Evolutionary conservation across 345 rosid genomes (phyloP).

Genomic region (Boechera stricta): DNA sequence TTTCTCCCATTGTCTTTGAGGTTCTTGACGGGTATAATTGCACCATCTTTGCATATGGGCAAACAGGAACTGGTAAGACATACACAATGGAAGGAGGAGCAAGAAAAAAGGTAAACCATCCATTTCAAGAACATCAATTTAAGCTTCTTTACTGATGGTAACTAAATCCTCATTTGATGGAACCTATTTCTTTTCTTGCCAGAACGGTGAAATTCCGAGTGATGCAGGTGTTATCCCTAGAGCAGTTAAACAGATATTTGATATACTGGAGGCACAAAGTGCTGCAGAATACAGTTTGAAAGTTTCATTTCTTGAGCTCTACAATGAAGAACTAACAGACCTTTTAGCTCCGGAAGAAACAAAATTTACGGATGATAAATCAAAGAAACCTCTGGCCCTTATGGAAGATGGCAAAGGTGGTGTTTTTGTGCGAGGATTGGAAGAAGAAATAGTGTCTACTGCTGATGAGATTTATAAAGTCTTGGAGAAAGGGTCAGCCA

Average conservation of each 20-base stretch:
- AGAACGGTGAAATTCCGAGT: conserved; percentile 97
- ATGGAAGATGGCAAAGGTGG: conserved; percentile 99
- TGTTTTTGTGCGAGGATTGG: conserved; percentile 92
- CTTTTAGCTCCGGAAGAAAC: conserved; percentile 93
- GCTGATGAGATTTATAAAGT: conserved; percentile 98
- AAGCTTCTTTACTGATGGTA: conserved; percentile 19
- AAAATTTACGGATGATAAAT: conserved; percentile 84
- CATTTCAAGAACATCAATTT: conserved; percentile 14
- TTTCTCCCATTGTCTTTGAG: conserved; percentile 89
- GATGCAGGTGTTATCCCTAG: conserved; percentile 99
- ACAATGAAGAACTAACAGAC: conserved; percentile 95
- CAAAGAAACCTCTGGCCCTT: conserved; percentile 94
- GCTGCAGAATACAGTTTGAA: conserved; percentile 99
- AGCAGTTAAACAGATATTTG: conserved; percentile 91
- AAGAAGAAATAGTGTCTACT: conserved; percentile 93
- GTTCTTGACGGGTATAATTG: conserved; percentile 99
- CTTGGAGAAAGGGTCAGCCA: conserved; percentile 96
- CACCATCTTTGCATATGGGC: conserved; percentile 99
- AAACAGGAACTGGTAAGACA: conserved; percentile 98
- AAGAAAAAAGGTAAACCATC: conserved; percentile 73
- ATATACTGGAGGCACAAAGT: conserved; percentile 85
- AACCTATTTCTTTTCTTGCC: conserved; percentile 32
- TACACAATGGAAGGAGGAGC: conserved; percentile 99
- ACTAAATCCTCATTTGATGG: conserved; percentile 33
- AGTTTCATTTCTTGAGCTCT: conserved; percentile 96